Evolutionary conservation across 2,329 filamentous ascomycete species (phyloP).

Genomic region (Sclerotinia subarctica): DNA sequence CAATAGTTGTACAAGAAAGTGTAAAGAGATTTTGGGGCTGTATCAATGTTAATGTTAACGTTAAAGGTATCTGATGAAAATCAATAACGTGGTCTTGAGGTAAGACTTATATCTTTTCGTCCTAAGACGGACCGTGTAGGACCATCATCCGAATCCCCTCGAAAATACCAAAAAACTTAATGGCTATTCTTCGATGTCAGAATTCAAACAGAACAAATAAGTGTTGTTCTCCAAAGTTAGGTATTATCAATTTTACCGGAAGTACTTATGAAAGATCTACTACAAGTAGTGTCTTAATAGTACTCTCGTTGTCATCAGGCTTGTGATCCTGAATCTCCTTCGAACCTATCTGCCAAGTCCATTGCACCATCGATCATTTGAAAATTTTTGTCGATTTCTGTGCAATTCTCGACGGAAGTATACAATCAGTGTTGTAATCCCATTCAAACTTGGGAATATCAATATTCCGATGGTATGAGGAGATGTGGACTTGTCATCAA

Average conservation of each 20-base stretch:
- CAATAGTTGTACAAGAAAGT: not conserved
- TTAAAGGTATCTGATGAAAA: no score
- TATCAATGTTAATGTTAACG: no score
- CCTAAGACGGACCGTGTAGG: not conserved
- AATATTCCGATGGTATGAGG: no score
- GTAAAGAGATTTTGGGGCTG: not conserved
- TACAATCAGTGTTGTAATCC: no score
- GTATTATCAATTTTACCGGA: accelerated
- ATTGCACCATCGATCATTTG: not conserved
- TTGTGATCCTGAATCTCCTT: not conserved
- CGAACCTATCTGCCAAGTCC: not conserved
- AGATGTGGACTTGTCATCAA: no score
- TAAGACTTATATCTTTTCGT: no score
- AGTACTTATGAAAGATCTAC: not conserved
- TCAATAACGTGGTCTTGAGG: no score
- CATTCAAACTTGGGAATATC: no score
- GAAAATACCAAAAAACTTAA: not conserved
- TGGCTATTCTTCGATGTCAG: not conserved
- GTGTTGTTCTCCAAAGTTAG: not conserved
- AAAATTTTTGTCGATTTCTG: not conserved
- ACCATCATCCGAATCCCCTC: no score
- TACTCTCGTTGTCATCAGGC: not conserved
- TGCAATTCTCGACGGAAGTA: not conserved
- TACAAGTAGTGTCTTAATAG: not conserved
- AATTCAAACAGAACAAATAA: not conserved